Conservation (phyloP, 1,139 yeast genomes). For the Geotrichum fermentans region DNA sequence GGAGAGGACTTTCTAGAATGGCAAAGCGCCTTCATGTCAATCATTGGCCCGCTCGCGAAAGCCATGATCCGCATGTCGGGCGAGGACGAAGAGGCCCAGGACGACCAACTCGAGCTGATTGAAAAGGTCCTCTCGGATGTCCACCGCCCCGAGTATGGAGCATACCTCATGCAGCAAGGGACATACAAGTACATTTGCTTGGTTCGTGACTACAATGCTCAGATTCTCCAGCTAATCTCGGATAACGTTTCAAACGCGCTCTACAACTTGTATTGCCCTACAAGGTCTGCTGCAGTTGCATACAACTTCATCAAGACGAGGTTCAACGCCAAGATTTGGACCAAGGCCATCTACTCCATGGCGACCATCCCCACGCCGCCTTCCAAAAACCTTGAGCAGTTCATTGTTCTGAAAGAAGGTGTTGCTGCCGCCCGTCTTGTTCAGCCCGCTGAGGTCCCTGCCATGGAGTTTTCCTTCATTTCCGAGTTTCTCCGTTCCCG, state of each 20-base stretch:
- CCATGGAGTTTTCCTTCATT: slow-evolving; percentile 16
- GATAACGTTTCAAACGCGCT: slow-evolving; percentile 18
- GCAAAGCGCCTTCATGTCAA: slow-evolving; percentile 8
- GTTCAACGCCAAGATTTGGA: slow-evolving; percentile 17
- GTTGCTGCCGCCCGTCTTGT: slow-evolving; percentile 14
- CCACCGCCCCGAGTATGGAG: slow-evolving; percentile 15
- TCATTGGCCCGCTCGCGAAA: slow-evolving; percentile 17
- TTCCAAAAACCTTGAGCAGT: slow-evolving; percentile 10
- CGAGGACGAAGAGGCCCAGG: slow-evolving; percentile 19
- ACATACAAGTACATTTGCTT: slow-evolving; percentile 16
- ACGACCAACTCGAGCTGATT: slow-evolving; percentile 16
- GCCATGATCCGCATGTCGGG: slow-evolving; percentile 17
- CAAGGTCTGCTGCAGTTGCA: slow-evolving; percentile 15
- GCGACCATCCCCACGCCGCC: slow-evolving; percentile 16
- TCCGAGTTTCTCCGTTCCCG: slow-evolving; percentile 14
- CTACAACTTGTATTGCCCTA: slow-evolving; percentile 12
- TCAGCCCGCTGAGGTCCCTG: slow-evolving; percentile 18
- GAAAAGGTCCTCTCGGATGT: slow-evolving; percentile 15
- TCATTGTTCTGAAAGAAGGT: slow-evolving; percentile 10
- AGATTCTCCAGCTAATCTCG: slow-evolving; percentile 13
- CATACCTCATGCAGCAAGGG: slow-evolving; percentile 13
- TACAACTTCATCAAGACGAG: slow-evolving; percentile 15
- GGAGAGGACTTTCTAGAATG: slow-evolving; percentile 19
- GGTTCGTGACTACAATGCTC: slow-evolving; percentile 17
- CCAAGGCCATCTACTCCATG: slow-evolving; percentile 16